These are phyloP conservation scores for Sporothrix humicola DNA, from an alignment of 2,329 filamentous ascomycete genomes.

Conservation along the genomic window DNA sequence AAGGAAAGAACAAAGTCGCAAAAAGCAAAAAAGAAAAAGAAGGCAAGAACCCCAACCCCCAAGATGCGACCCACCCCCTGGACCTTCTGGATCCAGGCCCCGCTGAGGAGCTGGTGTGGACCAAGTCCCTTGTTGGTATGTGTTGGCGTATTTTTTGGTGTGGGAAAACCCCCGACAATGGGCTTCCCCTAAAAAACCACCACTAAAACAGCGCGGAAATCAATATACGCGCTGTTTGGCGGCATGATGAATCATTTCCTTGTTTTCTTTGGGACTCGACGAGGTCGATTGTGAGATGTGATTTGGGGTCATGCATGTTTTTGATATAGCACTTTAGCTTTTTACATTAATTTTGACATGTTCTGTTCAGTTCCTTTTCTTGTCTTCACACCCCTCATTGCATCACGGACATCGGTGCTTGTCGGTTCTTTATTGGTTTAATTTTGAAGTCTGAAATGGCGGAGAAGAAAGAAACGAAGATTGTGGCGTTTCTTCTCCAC, in stretches of 20 bases:
- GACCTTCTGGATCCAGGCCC: background rate
- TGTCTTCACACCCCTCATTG: background rate
- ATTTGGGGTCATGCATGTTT: background rate
- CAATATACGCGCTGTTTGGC: slow-evolving; percentile 11
- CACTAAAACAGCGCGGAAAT: slow-evolving; percentile 21
- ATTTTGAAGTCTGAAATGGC: background rate
- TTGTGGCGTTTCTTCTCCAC: background rate
- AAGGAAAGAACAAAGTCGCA: background rate
- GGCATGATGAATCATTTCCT: slow-evolving; percentile 17
- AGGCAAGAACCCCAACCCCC: slow-evolving; percentile 24
- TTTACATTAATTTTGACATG: background rate
- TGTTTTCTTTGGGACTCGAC: background rate
- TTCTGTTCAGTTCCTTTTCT: background rate
- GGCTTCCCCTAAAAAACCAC: background rate
- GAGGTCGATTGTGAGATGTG: background rate
- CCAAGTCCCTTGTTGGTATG: background rate
- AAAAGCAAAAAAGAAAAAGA: background rate
- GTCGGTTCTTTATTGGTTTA: slow-evolving; percentile 27
- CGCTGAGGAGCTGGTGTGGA: slow-evolving; percentile 1
- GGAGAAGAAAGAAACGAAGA: slow-evolving; percentile 40
- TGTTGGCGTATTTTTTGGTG: no score
- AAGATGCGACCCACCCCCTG: background rate
- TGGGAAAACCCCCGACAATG: no score
- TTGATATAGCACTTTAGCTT: background rate
- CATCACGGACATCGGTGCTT: slow-evolving; percentile 26